phyloP scores from a whole-genome alignment of 2,329 filamentous ascomycete species.

The Juglanconis oblonga region DNA sequence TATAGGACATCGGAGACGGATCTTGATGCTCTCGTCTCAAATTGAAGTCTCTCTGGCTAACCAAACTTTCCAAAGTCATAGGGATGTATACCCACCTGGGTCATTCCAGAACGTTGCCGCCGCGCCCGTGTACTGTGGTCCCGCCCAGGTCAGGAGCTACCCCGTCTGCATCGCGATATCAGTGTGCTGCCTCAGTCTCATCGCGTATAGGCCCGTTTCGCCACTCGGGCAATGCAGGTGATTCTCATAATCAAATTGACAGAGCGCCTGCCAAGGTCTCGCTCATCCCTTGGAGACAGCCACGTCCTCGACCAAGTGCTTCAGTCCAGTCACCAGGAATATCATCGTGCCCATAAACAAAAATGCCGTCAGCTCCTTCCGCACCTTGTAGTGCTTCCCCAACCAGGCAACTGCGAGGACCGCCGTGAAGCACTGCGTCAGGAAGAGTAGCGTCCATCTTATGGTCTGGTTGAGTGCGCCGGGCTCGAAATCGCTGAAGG shows the following conservation, averaged over 20 bases:
- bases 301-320: background rate
- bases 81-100: background rate
- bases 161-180: background rate
- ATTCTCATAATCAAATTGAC: background rate
- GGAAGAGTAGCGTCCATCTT: conserved; percentile 7
- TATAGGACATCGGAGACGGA: conserved; percentile 40
- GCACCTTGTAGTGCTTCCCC: conserved; percentile 2
- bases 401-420: conserved; percentile 6
- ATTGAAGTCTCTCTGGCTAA: background rate
- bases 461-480: conserved; percentile 2
- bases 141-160: background rate
- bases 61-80: background rate
- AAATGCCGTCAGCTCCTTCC: background rate
- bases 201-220: background rate
- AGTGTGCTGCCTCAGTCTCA: background rate
- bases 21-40: conserved; percentile 35
- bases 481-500: conserved; percentile 7
- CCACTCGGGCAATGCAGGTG: background rate
- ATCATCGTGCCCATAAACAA: background rate
- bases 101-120: background rate
- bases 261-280: background rate
- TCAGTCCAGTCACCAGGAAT: background rate
- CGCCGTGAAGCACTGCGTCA: conserved; percentile 14
- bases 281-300: background rate
- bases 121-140: background rate